Evolutionary conservation across 179 eudicot genomes (phyloP).

Genomic region (Gypsophila paniculata): DNA sequence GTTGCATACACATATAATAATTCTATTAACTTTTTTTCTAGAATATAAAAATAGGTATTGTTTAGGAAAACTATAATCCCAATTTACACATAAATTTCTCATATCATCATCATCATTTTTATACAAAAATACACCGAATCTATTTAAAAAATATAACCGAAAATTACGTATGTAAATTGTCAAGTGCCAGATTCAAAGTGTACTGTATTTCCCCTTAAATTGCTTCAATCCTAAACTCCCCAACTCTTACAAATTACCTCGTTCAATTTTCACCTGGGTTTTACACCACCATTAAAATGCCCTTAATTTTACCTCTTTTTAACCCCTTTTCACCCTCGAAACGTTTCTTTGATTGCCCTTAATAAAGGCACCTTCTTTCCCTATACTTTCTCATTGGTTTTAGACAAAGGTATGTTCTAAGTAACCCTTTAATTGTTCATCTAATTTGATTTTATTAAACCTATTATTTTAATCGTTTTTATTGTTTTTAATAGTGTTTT

Average conservation of each 20-base stretch:
- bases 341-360: slow-evolving; percentile 1
- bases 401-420: background rate
- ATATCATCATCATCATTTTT: no score
- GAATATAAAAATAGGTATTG: no score
- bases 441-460: slow-evolving; percentile 6
- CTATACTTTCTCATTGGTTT: background rate
- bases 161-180: no score
- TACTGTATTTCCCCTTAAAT: background rate
- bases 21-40: no score
- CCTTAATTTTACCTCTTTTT: slow-evolving; percentile 5
- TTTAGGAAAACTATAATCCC: no score
- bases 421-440: background rate
- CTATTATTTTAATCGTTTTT: background rate
- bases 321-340: background rate
- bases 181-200: no score
- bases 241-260: no score
- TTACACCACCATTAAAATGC: background rate
- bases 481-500: background rate
- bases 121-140: no score
- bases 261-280: background rate
- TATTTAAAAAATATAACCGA: no score
- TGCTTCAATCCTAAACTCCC: no score
- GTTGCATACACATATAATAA: no score
- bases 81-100: no score
- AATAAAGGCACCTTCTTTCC: background rate